These are phyloP conservation scores for Aspergillus heteromorphus DNA, from an alignment of 495 filamentous ascomycete species.

Conservation along the genomic window DNA sequence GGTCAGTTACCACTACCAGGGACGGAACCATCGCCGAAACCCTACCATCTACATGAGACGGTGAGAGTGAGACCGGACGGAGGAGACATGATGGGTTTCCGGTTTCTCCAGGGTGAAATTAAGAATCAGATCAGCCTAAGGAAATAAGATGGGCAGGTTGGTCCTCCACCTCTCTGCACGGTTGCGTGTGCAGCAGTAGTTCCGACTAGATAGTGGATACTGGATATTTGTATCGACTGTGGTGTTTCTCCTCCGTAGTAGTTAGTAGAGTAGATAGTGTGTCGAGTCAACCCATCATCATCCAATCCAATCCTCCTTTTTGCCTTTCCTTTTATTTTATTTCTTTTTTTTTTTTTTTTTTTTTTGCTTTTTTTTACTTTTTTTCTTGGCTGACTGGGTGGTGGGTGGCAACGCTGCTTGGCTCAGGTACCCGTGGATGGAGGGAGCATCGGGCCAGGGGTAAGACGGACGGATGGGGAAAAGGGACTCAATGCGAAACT, in stretches of 20 bases:
- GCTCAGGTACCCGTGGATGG: slow-evolving; percentile 1
- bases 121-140: background rate
- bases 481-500: slow-evolving; percentile 1
- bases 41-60: background rate
- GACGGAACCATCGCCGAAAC: too few relatives aligned
- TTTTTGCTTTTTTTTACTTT: too few relatives aligned
- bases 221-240: too few relatives aligned
- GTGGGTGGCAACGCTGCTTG: background rate
- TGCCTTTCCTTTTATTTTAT: too few relatives aligned
- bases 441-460: slow-evolving; percentile 12
- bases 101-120: too few relatives aligned
- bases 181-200: background rate
- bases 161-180: background rate
- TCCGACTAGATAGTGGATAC: too few relatives aligned
- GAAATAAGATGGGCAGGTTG: background rate
- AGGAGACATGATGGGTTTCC: too few relatives aligned
- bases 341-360: too few relatives aligned
- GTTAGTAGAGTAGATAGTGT: too few relatives aligned
- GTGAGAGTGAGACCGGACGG: background rate
- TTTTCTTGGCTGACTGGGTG: background rate
- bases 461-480: slow-evolving; percentile 5
- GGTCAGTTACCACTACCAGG: too few relatives aligned
- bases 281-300: background rate
- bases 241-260: too few relatives aligned
- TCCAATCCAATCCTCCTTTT: background rate